A percentile compares a stretch with the other conserved stretches of the same genome.
phyloP scores from a whole-genome alignment of 108 stramenopile genomes.

The Schizochytrium sp. region DNA sequence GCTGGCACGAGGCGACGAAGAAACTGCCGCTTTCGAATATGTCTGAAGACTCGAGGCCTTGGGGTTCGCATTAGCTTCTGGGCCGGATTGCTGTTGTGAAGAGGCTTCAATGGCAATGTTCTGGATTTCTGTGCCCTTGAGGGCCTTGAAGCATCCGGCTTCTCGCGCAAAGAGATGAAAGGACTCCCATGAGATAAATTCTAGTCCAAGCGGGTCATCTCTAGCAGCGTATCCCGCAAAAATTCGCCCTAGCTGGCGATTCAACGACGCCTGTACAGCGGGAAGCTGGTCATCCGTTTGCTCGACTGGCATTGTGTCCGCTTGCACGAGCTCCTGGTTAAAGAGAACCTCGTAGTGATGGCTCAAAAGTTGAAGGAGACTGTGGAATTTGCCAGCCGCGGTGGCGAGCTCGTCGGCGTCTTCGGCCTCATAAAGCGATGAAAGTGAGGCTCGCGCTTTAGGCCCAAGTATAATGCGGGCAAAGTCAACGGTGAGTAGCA shows the following conservation, averaged over 20 bases:
- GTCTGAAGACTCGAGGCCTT: too few species aligned
- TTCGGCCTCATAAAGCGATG: not conserved
- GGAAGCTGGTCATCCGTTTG: not conserved
- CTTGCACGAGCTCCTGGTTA: not conserved
- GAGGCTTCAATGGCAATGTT: not conserved
- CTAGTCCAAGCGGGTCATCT: not conserved
- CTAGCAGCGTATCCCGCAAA: not conserved
- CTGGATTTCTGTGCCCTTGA: not conserved
- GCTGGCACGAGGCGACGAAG: too few species aligned
- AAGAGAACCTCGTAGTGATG: not conserved
- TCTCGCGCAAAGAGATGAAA: not conserved
- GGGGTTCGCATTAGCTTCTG: too few species aligned
- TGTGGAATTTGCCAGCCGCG: not conserved
- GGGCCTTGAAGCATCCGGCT: not conserved
- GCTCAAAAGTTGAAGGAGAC: not conserved
- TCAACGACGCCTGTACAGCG: not conserved
- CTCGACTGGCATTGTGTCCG: not conserved
- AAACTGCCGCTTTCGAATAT: too few species aligned
- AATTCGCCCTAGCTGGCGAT: not conserved
- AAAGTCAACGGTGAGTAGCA: not conserved
- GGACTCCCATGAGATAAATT: not conserved
- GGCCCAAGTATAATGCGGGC: not conserved
- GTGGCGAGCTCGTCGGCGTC: not conserved
- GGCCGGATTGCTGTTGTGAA: too few species aligned
- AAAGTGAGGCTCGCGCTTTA: not conserved